These are phyloP conservation scores for Linnemannia exigua DNA, from an alignment of 192 early-diverging fungal species.

Conservation along the genomic window DNA sequence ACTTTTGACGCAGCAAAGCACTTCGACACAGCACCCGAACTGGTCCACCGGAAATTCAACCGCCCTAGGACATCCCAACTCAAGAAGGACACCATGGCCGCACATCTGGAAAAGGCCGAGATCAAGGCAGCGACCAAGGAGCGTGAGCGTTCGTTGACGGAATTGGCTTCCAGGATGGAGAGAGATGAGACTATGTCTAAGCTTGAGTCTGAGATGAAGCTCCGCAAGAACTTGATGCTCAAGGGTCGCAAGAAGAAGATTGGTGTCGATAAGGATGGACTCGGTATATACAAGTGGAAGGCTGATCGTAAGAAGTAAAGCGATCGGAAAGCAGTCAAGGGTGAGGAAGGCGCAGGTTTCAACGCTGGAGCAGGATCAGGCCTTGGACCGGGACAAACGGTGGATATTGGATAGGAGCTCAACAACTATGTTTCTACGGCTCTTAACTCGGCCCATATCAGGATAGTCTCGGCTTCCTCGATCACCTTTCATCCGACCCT, in stretches of 20 bases:
- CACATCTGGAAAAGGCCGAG: slow-evolving; percentile 50
- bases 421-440: no score
- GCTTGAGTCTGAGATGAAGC: slow-evolving; percentile 81
- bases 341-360: neutral
- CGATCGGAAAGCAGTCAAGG: neutral
- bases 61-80: slow-evolving; percentile 76
- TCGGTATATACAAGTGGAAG: slow-evolving; percentile 95
- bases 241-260: slow-evolving; percentile 88
- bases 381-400: neutral
- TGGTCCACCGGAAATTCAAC: slow-evolving; percentile 86
- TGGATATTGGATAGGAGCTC: no score
- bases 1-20: slow-evolving; percentile 85
- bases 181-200: slow-evolving; percentile 82
- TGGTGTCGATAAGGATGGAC: slow-evolving; percentile 84
- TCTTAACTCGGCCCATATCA: no score
- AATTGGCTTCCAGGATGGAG: slow-evolving; percentile 81
- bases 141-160: slow-evolving; percentile 68
- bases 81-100: slow-evolving; percentile 58
- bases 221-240: slow-evolving; percentile 84
- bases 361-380: neutral
- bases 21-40: slow-evolving; percentile 85
- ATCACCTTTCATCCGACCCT: neutral
- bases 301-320: slow-evolving; percentile 86
- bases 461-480: no score
- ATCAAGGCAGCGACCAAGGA: slow-evolving; percentile 65